Percentiles rank a stretch among this genome's conserved stretches.
phyloP scores from a whole-genome alignment of 108 stramenopile genomes.

The Seminavis robusta region DNA sequence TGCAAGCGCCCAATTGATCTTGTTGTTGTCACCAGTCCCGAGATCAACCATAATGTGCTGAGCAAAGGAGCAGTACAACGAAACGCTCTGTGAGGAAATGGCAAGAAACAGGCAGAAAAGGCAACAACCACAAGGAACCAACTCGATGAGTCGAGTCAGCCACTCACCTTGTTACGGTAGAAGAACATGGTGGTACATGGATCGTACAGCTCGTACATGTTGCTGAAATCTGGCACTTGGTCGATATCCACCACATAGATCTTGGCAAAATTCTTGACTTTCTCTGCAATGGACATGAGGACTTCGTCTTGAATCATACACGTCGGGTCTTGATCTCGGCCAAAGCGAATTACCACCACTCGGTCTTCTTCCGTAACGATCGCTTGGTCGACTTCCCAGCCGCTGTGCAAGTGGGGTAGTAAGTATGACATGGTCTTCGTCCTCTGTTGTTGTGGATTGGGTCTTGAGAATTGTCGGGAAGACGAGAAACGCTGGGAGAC shows the following conservation, averaged over 20 bases:
- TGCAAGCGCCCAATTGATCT: constrained; percentile 96
- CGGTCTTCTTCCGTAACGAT: constrained; percentile 98
- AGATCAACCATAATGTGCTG: constrained; percentile 99
- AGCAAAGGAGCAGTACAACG: too few relatives aligned
- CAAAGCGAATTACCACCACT: constrained; percentile 97
- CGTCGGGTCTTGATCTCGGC: constrained; percentile 91
- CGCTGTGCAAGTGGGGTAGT: constrained; percentile 91
- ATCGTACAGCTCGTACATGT: constrained; percentile 99
- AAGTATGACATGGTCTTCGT: constrained; percentile 84
- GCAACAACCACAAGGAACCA: constrained; percentile 5
- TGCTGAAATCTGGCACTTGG: constrained; percentile 97
- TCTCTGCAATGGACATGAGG: constrained; percentile 87
- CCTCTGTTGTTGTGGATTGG: neutral
- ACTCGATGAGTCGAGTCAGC: too few relatives aligned
- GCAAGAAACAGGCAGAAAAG: neutral
- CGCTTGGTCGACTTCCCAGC: constrained; percentile 99
- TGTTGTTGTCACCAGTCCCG: constrained; percentile 99
- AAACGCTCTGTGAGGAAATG: neutral
- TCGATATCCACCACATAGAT: constrained; percentile 97
- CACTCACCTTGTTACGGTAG: constrained; percentile 96
- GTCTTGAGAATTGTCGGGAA: too few relatives aligned
- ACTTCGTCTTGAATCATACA: constrained; percentile 99
- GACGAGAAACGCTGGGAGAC: too few relatives aligned
- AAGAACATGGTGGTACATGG: constrained; percentile 99
- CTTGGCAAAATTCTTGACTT: constrained; percentile 97